Conservation (phyloP, 805 yeast genomes). For the Suhomyces faveliae region DNA sequence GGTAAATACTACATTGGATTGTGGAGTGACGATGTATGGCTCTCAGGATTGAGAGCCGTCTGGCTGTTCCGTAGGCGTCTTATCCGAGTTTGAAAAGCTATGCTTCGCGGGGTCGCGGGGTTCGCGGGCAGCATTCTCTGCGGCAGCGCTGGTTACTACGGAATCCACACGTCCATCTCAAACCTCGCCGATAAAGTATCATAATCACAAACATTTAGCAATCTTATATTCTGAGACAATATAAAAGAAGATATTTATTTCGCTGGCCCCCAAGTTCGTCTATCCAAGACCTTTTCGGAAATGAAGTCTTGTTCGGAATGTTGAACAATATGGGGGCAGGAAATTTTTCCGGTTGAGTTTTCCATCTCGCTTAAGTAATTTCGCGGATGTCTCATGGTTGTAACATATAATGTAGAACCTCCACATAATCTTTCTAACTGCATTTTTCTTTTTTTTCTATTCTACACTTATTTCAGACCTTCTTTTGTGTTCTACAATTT, state of each 20-base stretch:
- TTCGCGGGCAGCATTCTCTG: neutral
- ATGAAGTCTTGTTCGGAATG: too few species aligned
- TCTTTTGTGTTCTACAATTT: neutral
- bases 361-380: too few species aligned
- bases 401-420: too few species aligned
- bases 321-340: too few species aligned
- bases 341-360: too few species aligned
- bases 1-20: neutral
- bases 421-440: too few species aligned
- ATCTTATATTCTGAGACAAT: neutral
- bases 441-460: neutral
- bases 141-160: constrained; percentile 1
- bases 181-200: neutral
- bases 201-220: neutral
- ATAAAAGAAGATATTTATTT: neutral
- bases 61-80: neutral
- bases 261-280: neutral
- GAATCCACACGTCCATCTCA: neutral
- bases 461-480: neutral
- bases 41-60: neutral
- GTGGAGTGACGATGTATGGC: neutral
- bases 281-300: neutral
- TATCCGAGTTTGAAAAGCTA: neutral
- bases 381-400: too few species aligned
- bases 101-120: neutral